These are phyloP conservation scores for Brettanomyces sp. DNA, from an alignment of 805 yeast genomes.

Conservation along the genomic window DNA sequence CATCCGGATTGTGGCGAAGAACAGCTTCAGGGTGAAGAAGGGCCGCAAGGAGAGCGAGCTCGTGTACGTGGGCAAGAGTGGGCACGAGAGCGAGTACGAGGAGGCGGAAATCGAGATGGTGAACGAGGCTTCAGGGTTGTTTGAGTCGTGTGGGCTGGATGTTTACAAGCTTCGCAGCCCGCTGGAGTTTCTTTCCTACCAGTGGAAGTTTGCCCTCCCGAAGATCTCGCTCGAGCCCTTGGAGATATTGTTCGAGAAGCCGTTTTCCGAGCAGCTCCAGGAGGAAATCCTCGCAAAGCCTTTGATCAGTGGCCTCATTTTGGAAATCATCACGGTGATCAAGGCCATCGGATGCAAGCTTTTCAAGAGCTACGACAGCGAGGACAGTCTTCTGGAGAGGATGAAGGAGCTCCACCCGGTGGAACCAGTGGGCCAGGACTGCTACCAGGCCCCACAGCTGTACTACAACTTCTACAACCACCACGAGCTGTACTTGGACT, in stretches of 20 bases:
- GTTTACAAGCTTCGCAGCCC: conserved; percentile 42
- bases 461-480: conserved; percentile 58
- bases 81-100: conserved; percentile 34
- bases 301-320: conserved; percentile 66
- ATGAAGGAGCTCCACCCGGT: conserved; percentile 41
- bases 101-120: conserved; percentile 31
- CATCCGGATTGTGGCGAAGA: conserved; percentile 30
- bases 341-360: conserved; percentile 71
- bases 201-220: conserved; percentile 82
- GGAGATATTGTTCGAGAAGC: conserved; percentile 62
- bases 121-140: conserved; percentile 27
- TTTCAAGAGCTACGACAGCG: conserved; percentile 62
- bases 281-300: conserved; percentile 79
- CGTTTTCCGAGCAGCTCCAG: conserved; percentile 47
- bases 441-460: conserved; percentile 43
- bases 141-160: conserved; percentile 32
- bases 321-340: conserved; percentile 64
- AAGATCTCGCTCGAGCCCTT: conserved; percentile 71
- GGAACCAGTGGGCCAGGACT: conserved; percentile 19
- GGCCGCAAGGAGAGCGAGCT: conserved; percentile 34
- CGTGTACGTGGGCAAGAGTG: conserved; percentile 34
- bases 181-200: conserved; percentile 56
- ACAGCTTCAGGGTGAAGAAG: conserved; percentile 26
- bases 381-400: conserved; percentile 43
- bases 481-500: conserved; percentile 57